Evolutionary conservation across 2,329 filamentous ascomycete genomes (phyloP).

Genomic region (Claviceps sorghi): DNA sequence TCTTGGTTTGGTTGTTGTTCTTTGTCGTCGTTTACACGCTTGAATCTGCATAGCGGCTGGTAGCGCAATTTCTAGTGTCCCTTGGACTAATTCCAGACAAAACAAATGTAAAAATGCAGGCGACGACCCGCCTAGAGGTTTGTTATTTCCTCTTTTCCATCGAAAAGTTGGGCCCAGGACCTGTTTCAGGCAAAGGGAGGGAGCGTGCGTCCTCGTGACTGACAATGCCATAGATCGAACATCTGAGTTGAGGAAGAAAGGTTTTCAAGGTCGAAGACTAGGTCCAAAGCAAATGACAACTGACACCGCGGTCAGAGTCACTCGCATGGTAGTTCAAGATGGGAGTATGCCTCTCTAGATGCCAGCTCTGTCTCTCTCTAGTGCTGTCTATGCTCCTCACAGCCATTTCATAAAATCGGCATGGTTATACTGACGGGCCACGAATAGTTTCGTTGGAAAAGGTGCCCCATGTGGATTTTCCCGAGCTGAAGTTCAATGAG

Average conservation of each 20-base stretch:
- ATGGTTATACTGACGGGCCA: not conserved
- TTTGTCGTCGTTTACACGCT: not conserved
- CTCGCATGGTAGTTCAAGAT: constrained; percentile 73
- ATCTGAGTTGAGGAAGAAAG: constrained; percentile 87
- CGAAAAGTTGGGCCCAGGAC: not conserved
- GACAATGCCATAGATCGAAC: constrained; percentile 56
- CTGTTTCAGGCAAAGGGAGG: not conserved
- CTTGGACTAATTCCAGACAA: not conserved
- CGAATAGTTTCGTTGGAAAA: constrained; percentile 56
- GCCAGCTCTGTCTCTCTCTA: not conserved
- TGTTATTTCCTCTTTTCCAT: constrained; percentile 13
- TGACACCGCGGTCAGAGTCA: constrained; percentile 89
- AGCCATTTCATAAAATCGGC: not conserved
- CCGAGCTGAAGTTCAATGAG: constrained; percentile 77
- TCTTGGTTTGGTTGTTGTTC: not conserved
- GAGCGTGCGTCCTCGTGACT: constrained; percentile 1
- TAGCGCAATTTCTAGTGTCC: not conserved
- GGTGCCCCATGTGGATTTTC: constrained; percentile 73
- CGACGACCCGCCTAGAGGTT: constrained; percentile 86
- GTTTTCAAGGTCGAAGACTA: constrained; percentile 72
- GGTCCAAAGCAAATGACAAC: constrained; percentile 97
- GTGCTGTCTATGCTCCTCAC: not conserved
- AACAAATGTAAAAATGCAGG: constrained; percentile 32
- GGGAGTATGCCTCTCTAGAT: constrained; percentile 46
- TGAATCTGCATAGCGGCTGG: no score